Evolutionary conservation across 1,284 basidiomycete genomes (phyloP).

Genomic region (Xerocomus cyaneibrunnescens): DNA sequence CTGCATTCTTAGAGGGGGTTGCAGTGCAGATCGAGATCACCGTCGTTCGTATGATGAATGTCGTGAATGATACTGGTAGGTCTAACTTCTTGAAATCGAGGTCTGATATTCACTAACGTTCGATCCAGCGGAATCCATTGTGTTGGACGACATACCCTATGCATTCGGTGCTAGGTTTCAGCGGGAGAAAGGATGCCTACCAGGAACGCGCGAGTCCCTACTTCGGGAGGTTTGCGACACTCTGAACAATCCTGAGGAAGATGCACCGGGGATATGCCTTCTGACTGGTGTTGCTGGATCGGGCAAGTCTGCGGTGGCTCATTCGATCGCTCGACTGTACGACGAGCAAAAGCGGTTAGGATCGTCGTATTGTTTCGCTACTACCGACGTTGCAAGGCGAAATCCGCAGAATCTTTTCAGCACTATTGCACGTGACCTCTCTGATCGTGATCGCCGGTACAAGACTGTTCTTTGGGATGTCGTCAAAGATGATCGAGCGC

Average conservation of each 20-base stretch:
- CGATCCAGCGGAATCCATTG: constrained; percentile 11
- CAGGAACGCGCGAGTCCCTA: constrained; percentile 20
- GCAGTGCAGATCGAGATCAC: constrained; percentile 13
- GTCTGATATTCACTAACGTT: not conserved
- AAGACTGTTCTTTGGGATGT: constrained; percentile 9
- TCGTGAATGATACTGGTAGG: constrained; percentile 11
- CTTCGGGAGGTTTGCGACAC: constrained; percentile 17
- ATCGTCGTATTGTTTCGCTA: constrained; percentile 24
- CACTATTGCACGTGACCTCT: constrained; percentile 22
- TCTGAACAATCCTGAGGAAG: constrained; percentile 11
- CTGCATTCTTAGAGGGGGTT: constrained; percentile 20
- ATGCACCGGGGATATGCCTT: constrained; percentile 16
- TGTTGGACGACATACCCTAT: constrained; percentile 22
- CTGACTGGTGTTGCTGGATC: constrained; percentile 25
- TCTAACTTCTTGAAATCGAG: not conserved
- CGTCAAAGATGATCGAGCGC: constrained; percentile 21
- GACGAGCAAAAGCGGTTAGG: constrained; percentile 20
- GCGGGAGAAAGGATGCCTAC: constrained; percentile 20
- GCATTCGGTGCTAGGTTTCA: constrained; percentile 21
- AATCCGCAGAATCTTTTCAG: constrained; percentile 27
- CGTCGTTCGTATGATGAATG: constrained; percentile 24
- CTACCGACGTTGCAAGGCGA: constrained; percentile 15
- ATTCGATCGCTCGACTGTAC: constrained; percentile 24
- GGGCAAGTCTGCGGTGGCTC: constrained; percentile 23
- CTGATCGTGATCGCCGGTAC: constrained; percentile 22